These are phyloP conservation scores for Davidsoniella neocaledoniae DNA, from an alignment of 2,329 filamentous ascomycete genomes.

Conservation along the genomic window DNA sequence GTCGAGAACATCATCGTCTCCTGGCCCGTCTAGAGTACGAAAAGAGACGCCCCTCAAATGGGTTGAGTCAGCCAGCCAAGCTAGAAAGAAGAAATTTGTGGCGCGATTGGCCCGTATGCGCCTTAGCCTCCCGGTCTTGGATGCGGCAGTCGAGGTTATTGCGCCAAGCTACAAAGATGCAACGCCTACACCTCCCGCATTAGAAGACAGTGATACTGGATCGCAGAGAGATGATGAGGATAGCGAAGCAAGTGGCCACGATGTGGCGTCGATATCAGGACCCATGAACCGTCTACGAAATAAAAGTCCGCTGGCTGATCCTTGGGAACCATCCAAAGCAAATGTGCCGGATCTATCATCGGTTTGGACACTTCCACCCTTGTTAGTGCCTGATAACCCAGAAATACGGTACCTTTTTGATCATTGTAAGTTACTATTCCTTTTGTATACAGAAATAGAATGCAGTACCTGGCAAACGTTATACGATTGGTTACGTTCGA, in stretches of 20 bases:
- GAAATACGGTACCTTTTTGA: constrained; percentile 11
- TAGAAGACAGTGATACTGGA: not conserved
- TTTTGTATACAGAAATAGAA: not conserved
- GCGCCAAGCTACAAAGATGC: not conserved
- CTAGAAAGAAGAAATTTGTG: not conserved
- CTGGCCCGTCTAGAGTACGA: not conserved
- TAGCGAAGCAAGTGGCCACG: not conserved
- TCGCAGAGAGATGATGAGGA: not conserved
- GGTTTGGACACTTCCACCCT: not conserved
- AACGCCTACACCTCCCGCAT: not conserved
- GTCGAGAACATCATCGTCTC: not conserved
- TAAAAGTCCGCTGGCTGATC: constrained; percentile 1
- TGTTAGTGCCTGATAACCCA: constrained; percentile 2
- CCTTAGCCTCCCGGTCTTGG: not conserved
- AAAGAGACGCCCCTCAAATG: not conserved
- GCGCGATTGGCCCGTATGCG: not conserved
- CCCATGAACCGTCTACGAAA: not conserved
- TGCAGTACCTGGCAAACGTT: too few relatives aligned
- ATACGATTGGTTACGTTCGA: not conserved
- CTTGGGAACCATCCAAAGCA: not conserved
- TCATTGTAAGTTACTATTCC: constrained; percentile 8
- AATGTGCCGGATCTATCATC: not conserved
- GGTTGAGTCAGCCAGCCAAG: not conserved
- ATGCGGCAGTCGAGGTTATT: constrained; percentile 2
- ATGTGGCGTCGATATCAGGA: not conserved